Base-by-base conservation (phyloP, 306 rosid species). In the Vigna unguiculata region DNA sequence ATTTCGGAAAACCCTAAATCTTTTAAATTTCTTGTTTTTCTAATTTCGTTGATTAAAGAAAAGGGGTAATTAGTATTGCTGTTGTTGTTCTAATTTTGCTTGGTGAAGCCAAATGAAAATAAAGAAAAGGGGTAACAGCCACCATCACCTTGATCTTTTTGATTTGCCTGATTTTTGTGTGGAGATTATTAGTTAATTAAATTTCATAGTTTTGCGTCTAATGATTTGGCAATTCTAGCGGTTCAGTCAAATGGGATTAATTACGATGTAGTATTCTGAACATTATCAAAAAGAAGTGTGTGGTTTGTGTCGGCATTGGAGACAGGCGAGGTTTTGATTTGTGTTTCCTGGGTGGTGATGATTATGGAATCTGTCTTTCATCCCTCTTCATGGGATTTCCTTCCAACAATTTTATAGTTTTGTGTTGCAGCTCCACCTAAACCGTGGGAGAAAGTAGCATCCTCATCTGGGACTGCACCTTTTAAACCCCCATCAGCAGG, bases 401-500 rank as follows among this genome's bases (percentile, higher is more conserved):
- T 41, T 41, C 15, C 40, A 57, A 43, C 55, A 28, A 53, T 49
- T n/a, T 66, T 36, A 24, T 55, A 32, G 77, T 15, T 21, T 24
- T 57, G 28, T 47, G 54, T 73, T 82, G 91, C 87, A 88, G 97
- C 82, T 75, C 92, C 97, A 19, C 97, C 86, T 7, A 92, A 92
- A 71, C 96, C 96, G 4, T 90, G 96, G 96, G 96, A 90, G 77
- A 83, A 87, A 54, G 86, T 81, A 9, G 90, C 86, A 71, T 54
- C 82, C 15, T 85, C 92, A 17, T 67, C 96, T 25, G 86, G 93
- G 22, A 65, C 96, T 32, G 90, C 87, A 41, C 96, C 97, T 64
- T 92, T 90, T 72, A 92, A 69, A 69, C 90, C 96, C 14, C 81
- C 91, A 45, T 88, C 96, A 59, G 74, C 79, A 60, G 96, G 97